Evolutionary conservation across 768 basidiomycete species (phyloP).

Genomic region (Mrakia gelida): DNA sequence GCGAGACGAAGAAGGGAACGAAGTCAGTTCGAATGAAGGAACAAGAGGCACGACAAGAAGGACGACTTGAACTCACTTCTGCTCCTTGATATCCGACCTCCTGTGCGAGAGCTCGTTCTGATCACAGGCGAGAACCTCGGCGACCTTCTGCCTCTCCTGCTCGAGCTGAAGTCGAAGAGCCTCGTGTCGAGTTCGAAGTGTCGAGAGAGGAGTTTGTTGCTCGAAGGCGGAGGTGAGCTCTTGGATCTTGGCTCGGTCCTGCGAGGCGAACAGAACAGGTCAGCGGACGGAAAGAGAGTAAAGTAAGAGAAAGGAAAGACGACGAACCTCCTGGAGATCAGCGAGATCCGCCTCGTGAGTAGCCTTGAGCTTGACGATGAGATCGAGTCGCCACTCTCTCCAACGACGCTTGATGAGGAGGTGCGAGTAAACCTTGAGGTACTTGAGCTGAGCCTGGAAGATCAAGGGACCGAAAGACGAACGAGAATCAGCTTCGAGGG

Average conservation of each 20-base stretch:
- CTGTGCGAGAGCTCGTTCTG: conserved; percentile 26
- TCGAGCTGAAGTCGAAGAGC: conserved; percentile 40
- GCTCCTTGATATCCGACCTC: conserved; percentile 28
- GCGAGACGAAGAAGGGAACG: background rate
- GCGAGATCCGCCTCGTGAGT: conserved; percentile 36
- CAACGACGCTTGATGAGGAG: conserved; percentile 41
- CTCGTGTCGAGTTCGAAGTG: conserved; percentile 37
- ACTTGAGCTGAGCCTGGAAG: conserved; percentile 34
- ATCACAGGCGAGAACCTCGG: conserved; percentile 33
- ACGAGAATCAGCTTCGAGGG: background rate
- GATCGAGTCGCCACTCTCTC: conserved; percentile 43
- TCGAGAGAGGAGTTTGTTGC: conserved; percentile 35
- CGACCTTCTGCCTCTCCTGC: conserved; percentile 40
- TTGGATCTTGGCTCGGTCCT: conserved; percentile 39
- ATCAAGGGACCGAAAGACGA: background rate
- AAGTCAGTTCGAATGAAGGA: background rate
- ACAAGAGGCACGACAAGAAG: background rate
- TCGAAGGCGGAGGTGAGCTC: conserved; percentile 33
- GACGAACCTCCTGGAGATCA: conserved; percentile 39
- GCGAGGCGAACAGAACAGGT: background rate
- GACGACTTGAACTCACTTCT: conserved; percentile 23
- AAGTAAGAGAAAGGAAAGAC: background rate
- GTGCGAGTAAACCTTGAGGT: conserved; percentile 43
- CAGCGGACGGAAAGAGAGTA: background rate
- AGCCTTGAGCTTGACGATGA: conserved; percentile 39